These are phyloP conservation scores for Xylariaceae sp. DNA, from an alignment of 2,329 filamentous ascomycete species.

Conservation along the genomic window DNA sequence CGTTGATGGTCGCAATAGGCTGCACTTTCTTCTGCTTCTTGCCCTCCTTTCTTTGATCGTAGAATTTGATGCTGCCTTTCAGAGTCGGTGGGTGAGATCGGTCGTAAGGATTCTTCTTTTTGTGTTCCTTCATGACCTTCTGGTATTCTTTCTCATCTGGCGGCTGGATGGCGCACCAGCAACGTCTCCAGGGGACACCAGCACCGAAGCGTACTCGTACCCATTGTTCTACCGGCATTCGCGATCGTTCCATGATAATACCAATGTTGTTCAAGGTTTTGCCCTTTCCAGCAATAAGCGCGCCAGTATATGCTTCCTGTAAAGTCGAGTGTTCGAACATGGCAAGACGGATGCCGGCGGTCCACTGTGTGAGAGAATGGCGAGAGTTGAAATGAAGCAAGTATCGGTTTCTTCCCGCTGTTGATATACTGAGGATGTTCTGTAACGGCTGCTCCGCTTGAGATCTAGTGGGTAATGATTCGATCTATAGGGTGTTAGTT, in stretches of 20 bases:
- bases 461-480: conserved; percentile 82
- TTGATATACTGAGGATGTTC: conserved; percentile 93
- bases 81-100: conserved; percentile 62
- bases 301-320: conserved; percentile 95
- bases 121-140: conserved; percentile 77
- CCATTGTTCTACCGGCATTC: conserved; percentile 82
- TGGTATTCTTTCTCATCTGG: conserved; percentile 90
- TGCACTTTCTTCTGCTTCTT: conserved; percentile 89
- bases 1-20: conserved; percentile 86
- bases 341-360: conserved; percentile 83
- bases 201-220: conserved; percentile 92
- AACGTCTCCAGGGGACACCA: conserved; percentile 91
- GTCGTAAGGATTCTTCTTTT: conserved; percentile 80
- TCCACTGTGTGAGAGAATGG: conserved; percentile 93
- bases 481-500: conserved; percentile 71
- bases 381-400: conserved; percentile 94
- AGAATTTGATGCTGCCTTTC: conserved; percentile 92
- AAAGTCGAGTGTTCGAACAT: conserved; percentile 93
- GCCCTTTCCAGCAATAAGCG: conserved; percentile 91
- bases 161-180: conserved; percentile 91
- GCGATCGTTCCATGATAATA: conserved; percentile 77
- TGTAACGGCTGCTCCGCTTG: conserved; percentile 74
- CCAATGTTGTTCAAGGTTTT: conserved; percentile 86
- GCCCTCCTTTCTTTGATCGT: conserved; percentile 67
- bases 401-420: conserved; percentile 91